These are phyloP conservation scores for Microthyrium microscopicum DNA, from an alignment of 2,329 filamentous ascomycete genomes.

Conservation along the genomic window DNA sequence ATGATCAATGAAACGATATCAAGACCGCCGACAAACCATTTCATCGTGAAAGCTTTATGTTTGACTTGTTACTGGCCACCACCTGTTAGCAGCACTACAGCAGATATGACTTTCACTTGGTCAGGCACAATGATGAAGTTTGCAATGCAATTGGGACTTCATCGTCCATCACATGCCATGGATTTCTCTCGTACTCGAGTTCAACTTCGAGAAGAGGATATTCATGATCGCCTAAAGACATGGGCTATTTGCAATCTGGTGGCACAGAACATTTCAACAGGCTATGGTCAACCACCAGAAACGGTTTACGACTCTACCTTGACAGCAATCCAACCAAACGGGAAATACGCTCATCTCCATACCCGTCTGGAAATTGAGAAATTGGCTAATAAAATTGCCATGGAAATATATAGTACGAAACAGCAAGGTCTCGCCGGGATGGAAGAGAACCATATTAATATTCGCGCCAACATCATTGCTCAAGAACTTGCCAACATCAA, in stretches of 20 bases:
- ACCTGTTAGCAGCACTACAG: slow-evolving; percentile 64
- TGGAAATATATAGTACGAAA: slow-evolving; percentile 64
- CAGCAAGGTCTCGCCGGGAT: no score
- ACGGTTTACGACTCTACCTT: slow-evolving; percentile 63
- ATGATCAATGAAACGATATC: slow-evolving; percentile 64
- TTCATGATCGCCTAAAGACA: slow-evolving; percentile 61
- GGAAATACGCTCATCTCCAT: slow-evolving; percentile 42
- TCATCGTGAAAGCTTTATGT: slow-evolving; percentile 66
- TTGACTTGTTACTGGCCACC: slow-evolving; percentile 69
- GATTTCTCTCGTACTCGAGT: slow-evolving; percentile 65
- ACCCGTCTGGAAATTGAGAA: slow-evolving; percentile 54
- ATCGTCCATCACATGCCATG: slow-evolving; percentile 65
- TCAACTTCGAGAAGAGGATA: slow-evolving; percentile 61
- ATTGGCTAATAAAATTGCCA: slow-evolving; percentile 62
- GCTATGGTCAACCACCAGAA: slow-evolving; percentile 66
- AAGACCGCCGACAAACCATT: slow-evolving; percentile 46
- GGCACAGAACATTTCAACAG: slow-evolving; percentile 64
- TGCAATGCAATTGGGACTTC: slow-evolving; percentile 67
- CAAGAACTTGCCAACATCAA: not conserved
- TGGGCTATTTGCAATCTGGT: slow-evolving; percentile 81
- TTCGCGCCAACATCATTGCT: not conserved
- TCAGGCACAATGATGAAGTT: slow-evolving; percentile 78
- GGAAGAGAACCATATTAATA: no score
- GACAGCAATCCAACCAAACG: slow-evolving; percentile 43
- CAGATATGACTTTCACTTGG: slow-evolving; percentile 67